Conservation (phyloP, 2,329 filamentous ascomycete species). For the Ustulina deusta region DNA sequence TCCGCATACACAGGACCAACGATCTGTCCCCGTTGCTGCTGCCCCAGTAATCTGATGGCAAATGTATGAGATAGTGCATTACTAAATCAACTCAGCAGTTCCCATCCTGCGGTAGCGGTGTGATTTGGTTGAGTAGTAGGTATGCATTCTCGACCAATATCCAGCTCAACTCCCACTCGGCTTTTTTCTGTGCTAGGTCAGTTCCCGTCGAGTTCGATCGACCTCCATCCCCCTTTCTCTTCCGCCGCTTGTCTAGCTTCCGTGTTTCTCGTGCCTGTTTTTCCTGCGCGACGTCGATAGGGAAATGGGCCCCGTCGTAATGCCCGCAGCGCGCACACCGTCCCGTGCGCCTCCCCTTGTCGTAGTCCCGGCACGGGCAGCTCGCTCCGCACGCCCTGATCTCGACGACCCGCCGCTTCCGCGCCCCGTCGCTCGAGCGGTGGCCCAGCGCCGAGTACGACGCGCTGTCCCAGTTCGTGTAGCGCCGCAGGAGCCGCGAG, state of each 20-base stretch:
- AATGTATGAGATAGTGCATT: not conserved
- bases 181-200: not conserved
- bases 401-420: not conserved
- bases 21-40: not conserved
- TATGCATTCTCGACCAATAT: slow-evolving; percentile 34
- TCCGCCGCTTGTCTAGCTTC: not conserved
- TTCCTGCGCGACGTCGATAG: not conserved
- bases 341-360: slow-evolving; percentile 22
- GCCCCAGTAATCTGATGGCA: not conserved
- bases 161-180: slow-evolving; percentile 36
- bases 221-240: not conserved
- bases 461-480: slow-evolving; percentile 27
- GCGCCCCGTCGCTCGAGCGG: not conserved
- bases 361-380: slow-evolving; percentile 31
- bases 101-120: not conserved
- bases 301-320: slow-evolving; percentile 4
- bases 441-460: slow-evolving; percentile 5
- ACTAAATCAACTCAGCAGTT: not conserved
- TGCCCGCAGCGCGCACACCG: slow-evolving; percentile 31
- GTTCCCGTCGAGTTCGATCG: not conserved
- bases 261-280: not conserved
- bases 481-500: slow-evolving; percentile 17
- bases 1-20: not conserved
- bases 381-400: slow-evolving; percentile 10
- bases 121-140: slow-evolving; percentile 14